Conservation (phyloP, 345 rosid genomes). For the Rhodomyrtus tomentosa region DNA sequence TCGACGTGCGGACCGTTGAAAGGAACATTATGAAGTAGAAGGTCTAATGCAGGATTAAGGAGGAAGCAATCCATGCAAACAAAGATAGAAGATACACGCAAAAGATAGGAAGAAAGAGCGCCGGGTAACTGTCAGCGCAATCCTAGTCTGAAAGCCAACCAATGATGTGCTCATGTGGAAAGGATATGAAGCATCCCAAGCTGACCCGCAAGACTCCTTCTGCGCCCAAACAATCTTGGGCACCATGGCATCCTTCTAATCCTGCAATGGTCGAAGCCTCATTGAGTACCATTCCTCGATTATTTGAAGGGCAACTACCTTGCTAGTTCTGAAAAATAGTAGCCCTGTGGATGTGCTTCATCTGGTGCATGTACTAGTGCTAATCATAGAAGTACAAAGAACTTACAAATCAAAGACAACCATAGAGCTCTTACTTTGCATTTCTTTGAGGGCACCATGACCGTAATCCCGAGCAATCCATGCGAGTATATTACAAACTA, state of each 20-base stretch:
- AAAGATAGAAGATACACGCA: neutral
- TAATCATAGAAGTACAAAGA: neutral
- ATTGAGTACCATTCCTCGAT: neutral
- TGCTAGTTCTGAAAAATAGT: neutral
- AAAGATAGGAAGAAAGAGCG: neutral
- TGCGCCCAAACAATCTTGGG: constrained; percentile 71
- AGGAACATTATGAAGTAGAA: constrained; percentile 72
- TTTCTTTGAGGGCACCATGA: constrained; percentile 39
- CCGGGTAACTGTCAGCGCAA: neutral
- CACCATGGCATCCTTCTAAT: constrained; percentile 60
- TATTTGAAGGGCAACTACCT: neutral
- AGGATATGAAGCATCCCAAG: constrained; percentile 99
- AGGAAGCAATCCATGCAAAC: neutral
- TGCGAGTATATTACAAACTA: constrained; percentile 67
- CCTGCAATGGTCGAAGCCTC: constrained; percentile 20
- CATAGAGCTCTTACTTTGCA: constrained; percentile 51
- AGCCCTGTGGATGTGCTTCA: neutral
- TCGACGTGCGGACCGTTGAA: constrained; percentile 56
- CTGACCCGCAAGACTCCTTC: constrained; percentile 93
- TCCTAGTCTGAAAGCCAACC: neutral
- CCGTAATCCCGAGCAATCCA: constrained; percentile 92
- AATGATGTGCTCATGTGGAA: neutral
- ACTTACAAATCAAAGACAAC: neutral
- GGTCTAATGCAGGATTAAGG: constrained; percentile 23
- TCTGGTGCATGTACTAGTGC: neutral